Evolutionary conservation across 495 filamentous ascomycete species (phyloP).

Genomic region (Penicillium silybi): DNA sequence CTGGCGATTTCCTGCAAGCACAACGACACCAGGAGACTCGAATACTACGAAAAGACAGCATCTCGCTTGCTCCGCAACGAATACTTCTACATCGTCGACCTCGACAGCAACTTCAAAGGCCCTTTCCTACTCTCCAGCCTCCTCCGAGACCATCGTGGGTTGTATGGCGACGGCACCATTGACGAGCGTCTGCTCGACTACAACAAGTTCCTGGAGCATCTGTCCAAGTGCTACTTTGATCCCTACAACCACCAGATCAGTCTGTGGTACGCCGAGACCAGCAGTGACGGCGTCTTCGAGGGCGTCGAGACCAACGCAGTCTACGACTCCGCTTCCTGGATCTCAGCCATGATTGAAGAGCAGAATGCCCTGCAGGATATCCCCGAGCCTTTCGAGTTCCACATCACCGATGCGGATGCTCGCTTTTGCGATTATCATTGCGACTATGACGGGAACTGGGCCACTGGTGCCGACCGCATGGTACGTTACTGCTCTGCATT

Average conservation of each 20-base stretch:
- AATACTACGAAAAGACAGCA: neutral
- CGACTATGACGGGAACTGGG: neutral
- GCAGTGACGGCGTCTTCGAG: neutral
- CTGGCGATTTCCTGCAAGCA: neutral
- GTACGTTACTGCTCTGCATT: neutral
- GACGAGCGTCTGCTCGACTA: neutral
- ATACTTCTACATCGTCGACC: neutral
- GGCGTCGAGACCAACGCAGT: neutral
- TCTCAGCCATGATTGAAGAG: neutral
- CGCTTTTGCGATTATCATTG: neutral
- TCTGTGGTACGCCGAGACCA: neutral
- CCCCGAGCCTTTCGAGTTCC: neutral
- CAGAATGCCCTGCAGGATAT: neutral
- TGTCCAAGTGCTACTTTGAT: neutral
- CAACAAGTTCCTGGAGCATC: neutral
- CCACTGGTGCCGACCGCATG: neutral
- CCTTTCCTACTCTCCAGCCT: neutral
- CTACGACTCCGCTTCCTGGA: neutral
- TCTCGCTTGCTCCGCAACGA: neutral
- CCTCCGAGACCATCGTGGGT: neutral
- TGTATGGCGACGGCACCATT: neutral
- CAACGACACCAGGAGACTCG: neutral
- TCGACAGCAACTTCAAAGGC: neutral
- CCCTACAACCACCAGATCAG: neutral
- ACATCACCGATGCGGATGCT: neutral